Percentiles rank a stretch among this genome's conserved stretches.
phyloP scores from a whole-genome alignment of 805 yeast genomes.

The Isabelozyma pseudorhagii region DNA sequence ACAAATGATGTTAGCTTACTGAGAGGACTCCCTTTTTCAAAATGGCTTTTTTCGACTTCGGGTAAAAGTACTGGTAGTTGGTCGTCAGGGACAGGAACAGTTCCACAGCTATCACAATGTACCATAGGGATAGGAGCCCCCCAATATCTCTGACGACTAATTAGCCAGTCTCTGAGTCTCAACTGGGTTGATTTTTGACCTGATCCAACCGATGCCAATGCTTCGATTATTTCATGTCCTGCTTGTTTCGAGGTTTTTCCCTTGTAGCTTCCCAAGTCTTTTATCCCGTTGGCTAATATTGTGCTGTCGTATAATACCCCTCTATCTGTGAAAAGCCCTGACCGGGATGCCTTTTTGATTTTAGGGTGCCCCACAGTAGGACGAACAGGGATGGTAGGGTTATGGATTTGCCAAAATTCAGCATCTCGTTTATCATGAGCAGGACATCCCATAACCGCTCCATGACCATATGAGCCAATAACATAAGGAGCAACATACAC shows the following conservation, averaged over 20 bases:
- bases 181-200: constrained; percentile 55
- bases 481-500: constrained; percentile 92
- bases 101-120: constrained; percentile 82
- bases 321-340: constrained; percentile 48
- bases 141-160: constrained; percentile 95
- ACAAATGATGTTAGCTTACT: constrained; percentile 65
- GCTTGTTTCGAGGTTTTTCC: constrained; percentile 57
- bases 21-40: constrained; percentile 63
- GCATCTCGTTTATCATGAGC: constrained; percentile 86
- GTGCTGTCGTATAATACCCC: constrained; percentile 33
- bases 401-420: constrained; percentile 72
- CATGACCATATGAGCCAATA: constrained; percentile 75
- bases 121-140: constrained; percentile 97
- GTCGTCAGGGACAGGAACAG: constrained; percentile 87
- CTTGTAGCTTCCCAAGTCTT: constrained; percentile 32
- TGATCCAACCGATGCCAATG: constrained; percentile 30
- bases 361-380: constrained; percentile 45
- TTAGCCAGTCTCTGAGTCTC: constrained; percentile 87
- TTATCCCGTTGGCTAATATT: constrained; percentile 22
- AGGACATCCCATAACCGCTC: constrained; percentile 98
- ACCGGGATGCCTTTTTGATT: constrained; percentile 3
- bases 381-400: constrained; percentile 40
- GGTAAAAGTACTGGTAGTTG: constrained; percentile 86
- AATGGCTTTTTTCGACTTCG: constrained; percentile 47
- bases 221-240: constrained; percentile 38